Base-by-base conservation (phyloP, 2,329 filamentous ascomycete genomes). In the Camptophora hylomeconis region DNA sequence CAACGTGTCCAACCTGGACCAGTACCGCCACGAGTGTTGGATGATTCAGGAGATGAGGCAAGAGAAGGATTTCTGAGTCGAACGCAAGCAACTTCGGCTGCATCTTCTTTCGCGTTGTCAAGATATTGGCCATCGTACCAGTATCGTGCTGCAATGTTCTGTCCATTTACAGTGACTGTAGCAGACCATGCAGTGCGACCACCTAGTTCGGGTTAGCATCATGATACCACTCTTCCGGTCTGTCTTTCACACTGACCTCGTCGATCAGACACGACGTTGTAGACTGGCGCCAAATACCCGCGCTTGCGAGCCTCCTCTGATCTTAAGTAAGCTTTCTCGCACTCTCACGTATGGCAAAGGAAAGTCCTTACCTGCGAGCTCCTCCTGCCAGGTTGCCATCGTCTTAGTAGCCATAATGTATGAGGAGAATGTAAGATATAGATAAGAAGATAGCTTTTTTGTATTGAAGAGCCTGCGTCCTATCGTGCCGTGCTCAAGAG, bases 121-220 rank as follows among this genome's bases (percentile, higher is more conserved):
- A 87, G 66, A 49, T 82, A 83, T 51, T 82, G 74, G 37, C 83
- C 83, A 53, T 92, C 84, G 57, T 92, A 93, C 82, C 82, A 93
- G 57, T 74, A 92, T 38, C 82, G 72, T 25, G 83, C 83, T n/a
- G 66, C 51, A 45, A 81, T 67, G 25, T 59, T 65, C 28, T 66
- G 58, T 30, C 75, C 75, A 44, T 70, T 63, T 33, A 92, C 69
- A n/a, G 65, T 72, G 34, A 92, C 82, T 35, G 68, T 69, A 60
- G 77, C 80, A 33, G 82, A 87, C 84, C 84, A 93, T 33, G 84
- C 84, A 34, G 84, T 93, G 45, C 84, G 80, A 42, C 83, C 83
- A 44, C 83, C 84, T 89, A 46, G 45, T 36, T 45, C 44, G 35
- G 42, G 28, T 33, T 38, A 37, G 23, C 34, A 33, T 30, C 41